phyloP scores from a whole-genome alignment of 2,329 filamentous ascomycete species.

The Pyrenochaeta sp. region DNA sequence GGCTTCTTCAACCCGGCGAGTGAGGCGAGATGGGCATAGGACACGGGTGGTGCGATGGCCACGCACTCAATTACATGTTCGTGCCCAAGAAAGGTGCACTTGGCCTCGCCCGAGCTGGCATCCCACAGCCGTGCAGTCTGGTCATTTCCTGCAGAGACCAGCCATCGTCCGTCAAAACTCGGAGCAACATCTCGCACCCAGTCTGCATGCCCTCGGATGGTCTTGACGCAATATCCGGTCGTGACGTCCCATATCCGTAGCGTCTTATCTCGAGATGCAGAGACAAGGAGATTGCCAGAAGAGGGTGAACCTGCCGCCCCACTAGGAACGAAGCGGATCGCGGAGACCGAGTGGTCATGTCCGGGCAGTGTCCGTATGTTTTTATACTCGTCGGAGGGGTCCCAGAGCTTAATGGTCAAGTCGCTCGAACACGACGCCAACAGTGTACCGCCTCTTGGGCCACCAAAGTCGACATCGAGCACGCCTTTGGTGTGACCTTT shows the following conservation, averaged over 20 bases:
- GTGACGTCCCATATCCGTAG: slow-evolving; percentile 92
- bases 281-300: slow-evolving; percentile 86
- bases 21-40: slow-evolving; percentile 78
- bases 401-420: slow-evolving; percentile 94
- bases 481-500: slow-evolving; percentile 93
- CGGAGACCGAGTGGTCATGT: slow-evolving; percentile 91
- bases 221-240: slow-evolving; percentile 91
- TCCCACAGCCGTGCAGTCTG: slow-evolving; percentile 87
- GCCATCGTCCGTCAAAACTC: slow-evolving; percentile 81
- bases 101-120: slow-evolving; percentile 76
- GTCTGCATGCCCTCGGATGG: slow-evolving; percentile 82
- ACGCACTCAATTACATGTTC: slow-evolving; percentile 89
- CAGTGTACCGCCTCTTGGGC: slow-evolving; percentile 79
- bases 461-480: slow-evolving; percentile 88
- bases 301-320: slow-evolving; percentile 78
- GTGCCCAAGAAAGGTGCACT: slow-evolving; percentile 82
- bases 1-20: slow-evolving; percentile 85
- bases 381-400: slow-evolving; percentile 91
- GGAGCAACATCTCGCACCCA: slow-evolving; percentile 93
- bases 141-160: slow-evolving; percentile 85
- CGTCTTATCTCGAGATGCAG: slow-evolving; percentile 84
- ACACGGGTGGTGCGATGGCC: slow-evolving; percentile 79
- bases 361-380: slow-evolving; percentile 91
- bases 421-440: slow-evolving; percentile 87
- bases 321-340: slow-evolving; percentile 86